Conservation (phyloP, 179 eudicot species). For the Gypsophila paniculata region DNA sequence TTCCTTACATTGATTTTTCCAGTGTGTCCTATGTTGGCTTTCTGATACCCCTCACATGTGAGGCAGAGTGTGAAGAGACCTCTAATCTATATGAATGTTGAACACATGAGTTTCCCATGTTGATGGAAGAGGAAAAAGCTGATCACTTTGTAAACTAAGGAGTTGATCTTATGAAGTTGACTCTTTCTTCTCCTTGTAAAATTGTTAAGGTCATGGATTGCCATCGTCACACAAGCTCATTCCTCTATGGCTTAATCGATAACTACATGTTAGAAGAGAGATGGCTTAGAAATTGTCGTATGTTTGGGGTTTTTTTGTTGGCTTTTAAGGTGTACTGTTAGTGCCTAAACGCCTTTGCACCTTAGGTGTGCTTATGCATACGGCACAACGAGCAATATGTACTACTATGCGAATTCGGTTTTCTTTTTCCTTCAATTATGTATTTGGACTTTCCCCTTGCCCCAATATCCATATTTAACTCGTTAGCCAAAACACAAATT, state of each 20-base stretch:
- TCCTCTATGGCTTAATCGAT: neutral
- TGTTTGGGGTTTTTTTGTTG: too few species aligned
- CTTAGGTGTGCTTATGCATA: too few species aligned
- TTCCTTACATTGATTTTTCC: neutral
- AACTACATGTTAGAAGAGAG: neutral
- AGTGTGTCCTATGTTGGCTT: neutral
- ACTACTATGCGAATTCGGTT: too few species aligned
- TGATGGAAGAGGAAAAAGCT: neutral
- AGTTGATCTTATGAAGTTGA: neutral
- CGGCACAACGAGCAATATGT: too few species aligned
- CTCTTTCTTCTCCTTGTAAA: too few species aligned
- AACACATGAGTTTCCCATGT: neutral
- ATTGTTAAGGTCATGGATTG: neutral
- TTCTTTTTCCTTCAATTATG: too few species aligned
- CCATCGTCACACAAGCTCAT: neutral
- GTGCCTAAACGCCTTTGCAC: too few species aligned
- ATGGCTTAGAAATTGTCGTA: neutral
- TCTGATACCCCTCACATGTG: neutral
- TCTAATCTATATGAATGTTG: too few species aligned
- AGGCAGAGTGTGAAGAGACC: neutral
- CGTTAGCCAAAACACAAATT: too few species aligned
- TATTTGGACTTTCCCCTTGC: too few species aligned
- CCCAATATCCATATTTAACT: too few species aligned
- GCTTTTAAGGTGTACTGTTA: too few species aligned
- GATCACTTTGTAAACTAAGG: neutral